These are phyloP conservation scores for Harrya chromipes DNA, from an alignment of 768 basidiomycete genomes.

Conservation along the genomic window DNA sequence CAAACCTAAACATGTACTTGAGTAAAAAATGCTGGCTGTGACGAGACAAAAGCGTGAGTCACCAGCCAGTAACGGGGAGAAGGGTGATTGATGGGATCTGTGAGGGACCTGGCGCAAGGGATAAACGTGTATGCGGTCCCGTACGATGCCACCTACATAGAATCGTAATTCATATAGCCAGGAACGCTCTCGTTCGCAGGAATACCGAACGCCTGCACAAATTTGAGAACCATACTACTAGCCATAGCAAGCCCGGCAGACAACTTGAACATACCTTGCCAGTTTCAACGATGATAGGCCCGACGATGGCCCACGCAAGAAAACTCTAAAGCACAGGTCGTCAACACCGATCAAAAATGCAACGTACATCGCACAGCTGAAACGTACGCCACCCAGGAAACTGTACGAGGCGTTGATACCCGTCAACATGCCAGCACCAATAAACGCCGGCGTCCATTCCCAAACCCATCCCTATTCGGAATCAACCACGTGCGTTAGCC, in stretches of 20 bases:
- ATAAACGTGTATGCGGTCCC: background rate
- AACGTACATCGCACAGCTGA: background rate
- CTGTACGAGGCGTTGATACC: conserved; percentile 56
- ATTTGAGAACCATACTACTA: background rate
- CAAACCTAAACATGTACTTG: conserved; percentile 17
- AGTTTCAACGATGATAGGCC: conserved; percentile 49
- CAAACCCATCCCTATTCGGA: conserved; percentile 17
- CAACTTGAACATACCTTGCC: conserved; percentile 33
- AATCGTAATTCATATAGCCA: conserved; percentile 26
- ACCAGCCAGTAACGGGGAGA: conserved; percentile 59
- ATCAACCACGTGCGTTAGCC: conserved; percentile 22
- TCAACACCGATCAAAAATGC: background rate
- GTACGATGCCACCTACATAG: conserved; percentile 1
- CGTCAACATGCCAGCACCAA: conserved; percentile 56
- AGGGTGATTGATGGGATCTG: conserved; percentile 41
- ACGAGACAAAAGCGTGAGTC: background rate
- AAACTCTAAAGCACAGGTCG: conserved; percentile 37
- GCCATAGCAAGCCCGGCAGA: background rate
- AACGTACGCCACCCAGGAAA: conserved; percentile 44
- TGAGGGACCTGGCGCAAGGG: conserved; percentile 35
- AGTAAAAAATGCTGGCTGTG: background rate
- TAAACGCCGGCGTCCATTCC: conserved; percentile 51
- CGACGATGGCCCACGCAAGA: conserved; percentile 62
- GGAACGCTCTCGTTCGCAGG: conserved; percentile 7
- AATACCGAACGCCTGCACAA: conserved; percentile 17